These are phyloP conservation scores for Aristolochia californica DNA, from an alignment of 164 flowering plant genomes.

Conservation along the genomic window DNA sequence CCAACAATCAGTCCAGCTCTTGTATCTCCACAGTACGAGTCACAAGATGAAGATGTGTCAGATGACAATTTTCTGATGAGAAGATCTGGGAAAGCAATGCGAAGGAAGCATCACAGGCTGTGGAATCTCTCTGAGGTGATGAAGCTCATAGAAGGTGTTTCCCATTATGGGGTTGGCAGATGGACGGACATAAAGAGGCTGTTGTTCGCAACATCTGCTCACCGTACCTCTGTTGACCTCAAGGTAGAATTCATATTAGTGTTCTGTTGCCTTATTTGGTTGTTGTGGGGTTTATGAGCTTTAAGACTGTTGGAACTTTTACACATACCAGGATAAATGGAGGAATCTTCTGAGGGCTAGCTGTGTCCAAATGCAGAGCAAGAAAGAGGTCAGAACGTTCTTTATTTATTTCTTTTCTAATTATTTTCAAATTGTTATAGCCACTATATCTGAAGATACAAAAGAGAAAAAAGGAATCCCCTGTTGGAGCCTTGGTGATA, in stretches of 20 bases:
- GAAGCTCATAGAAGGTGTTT: slow-evolving; percentile 59
- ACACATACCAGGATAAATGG: slow-evolving; percentile 64
- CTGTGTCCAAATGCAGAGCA: slow-evolving; percentile 19
- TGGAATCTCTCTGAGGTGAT: slow-evolving; percentile 61
- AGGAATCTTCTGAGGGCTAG: slow-evolving; percentile 64
- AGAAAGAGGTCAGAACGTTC: slow-evolving; percentile 33
- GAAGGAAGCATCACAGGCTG: slow-evolving; percentile 37
- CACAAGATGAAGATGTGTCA: slow-evolving; percentile 21
- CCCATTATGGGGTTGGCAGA: slow-evolving; percentile 59
- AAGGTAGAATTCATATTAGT: slow-evolving; percentile 33
- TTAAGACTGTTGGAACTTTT: not conserved
- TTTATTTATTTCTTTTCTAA: not conserved
- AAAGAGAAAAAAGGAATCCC: not conserved
- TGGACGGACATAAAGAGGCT: slow-evolving; percentile 60
- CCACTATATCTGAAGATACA: not conserved
- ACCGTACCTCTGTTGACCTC: slow-evolving; percentile 64
- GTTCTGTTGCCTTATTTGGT: not conserved
- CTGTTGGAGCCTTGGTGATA: no score
- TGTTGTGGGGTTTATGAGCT: not conserved
- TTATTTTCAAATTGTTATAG: not conserved
- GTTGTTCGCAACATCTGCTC: slow-evolving; percentile 40
- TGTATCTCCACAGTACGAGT: slow-evolving; percentile 17
- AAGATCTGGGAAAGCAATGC: slow-evolving; percentile 16
- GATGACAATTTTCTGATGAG: slow-evolving; percentile 16
- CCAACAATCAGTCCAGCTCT: slow-evolving; percentile 9